Base-by-base conservation (phyloP, 352 stramenopile genomes). In the Elongisporangium senticosum region DNA sequence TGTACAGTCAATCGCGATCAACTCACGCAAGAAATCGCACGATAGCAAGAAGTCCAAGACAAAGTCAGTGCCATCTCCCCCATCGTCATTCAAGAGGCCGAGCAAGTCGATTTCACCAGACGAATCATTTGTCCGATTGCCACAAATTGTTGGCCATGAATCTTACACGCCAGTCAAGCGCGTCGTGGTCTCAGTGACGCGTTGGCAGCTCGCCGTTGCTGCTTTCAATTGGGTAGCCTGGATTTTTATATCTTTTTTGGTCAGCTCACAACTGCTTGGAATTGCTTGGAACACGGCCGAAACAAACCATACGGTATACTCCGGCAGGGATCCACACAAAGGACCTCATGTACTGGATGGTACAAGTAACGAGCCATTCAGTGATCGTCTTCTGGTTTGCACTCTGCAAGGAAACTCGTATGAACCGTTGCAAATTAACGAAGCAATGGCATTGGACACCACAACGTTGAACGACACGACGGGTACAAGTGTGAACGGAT, bases 361-460 rank as follows among this genome's bases (percentile, higher is more conserved):
- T 49, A 57, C 21, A 17, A 86, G 83, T 55, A 76, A 86, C 51
- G 75, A 77, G 39, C 72, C 69, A 11, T 78, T 70, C 49, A 72
- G 72, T 0, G 78, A 86, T 51, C 75, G 78, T 3, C 3, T 73
- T 6, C 20, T 89, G 14, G 74, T 67, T n/a, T 86, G 78, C 52
- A 63, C 68, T 5, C 62, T 71, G 7, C 49, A 74, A 21, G 75
- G 74, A 3, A 57, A 66, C 0, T 64, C 74, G 22, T 83, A 81
- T 58, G 64, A 72, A 37, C 65, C 75, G 19, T 43, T 65, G 7
- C 61, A 76, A 20, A 63, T 86, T 8, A 74, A 67, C 23, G 59
- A 74, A 22, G 58, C 69, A 33, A 61, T 84, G n/a, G 33, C 33
- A 43, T 43, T 43, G 33, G 33, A 43, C 11, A 43, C 33, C 10